Conservation (phyloP, 2,329 filamentous ascomycete species). For the Alternaria brassicae region DNA sequence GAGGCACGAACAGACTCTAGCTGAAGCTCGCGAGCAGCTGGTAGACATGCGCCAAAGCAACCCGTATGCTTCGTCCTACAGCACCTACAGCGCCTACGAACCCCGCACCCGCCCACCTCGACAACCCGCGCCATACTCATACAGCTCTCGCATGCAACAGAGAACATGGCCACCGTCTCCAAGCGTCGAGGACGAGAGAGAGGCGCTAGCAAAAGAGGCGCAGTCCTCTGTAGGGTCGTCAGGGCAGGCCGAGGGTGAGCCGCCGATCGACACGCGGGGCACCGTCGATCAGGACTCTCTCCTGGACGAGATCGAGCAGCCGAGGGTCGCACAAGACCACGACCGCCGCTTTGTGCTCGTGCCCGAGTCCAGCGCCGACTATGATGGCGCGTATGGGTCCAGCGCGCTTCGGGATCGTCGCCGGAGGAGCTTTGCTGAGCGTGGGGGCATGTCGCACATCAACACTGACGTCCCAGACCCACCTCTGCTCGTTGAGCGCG, state of each 20-base stretch:
- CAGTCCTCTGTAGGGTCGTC: slow-evolving; percentile 43
- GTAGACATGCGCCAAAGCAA: slow-evolving; percentile 36
- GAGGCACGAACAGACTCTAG: slow-evolving; percentile 25
- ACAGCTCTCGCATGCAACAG: slow-evolving; percentile 28
- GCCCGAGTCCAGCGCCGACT: slow-evolving; percentile 35
- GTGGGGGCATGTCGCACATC: slow-evolving; percentile 43
- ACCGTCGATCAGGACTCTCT: slow-evolving; percentile 73
- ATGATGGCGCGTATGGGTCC: slow-evolving; percentile 7
- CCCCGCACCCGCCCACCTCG: slow-evolving; percentile 38
- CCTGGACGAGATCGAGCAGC: slow-evolving; percentile 64
- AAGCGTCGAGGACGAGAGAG: slow-evolving; percentile 72
- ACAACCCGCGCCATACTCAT: slow-evolving; percentile 24
- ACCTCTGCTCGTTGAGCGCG: slow-evolving; percentile 51
- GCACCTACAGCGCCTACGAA: slow-evolving; percentile 38
- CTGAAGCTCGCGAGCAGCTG: slow-evolving; percentile 24
- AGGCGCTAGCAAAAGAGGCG: slow-evolving; percentile 68
- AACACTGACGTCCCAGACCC: slow-evolving; percentile 48
- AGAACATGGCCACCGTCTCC: slow-evolving; percentile 65
- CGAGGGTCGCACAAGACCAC: slow-evolving; percentile 49
- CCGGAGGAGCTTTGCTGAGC: slow-evolving; percentile 46
- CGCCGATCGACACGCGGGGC: slow-evolving; percentile 69
- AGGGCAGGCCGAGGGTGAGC: slow-evolving; percentile 53
- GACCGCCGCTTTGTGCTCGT: slow-evolving; percentile 72
- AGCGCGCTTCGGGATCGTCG: slow-evolving; percentile 21
- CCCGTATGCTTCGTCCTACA: slow-evolving; percentile 33